Evolutionary conservation across 768 basidiomycete genomes (phyloP), one percentile per base, ranked within the genome.

Genomic region (Pleurotus salmoneostramineus): DNA sequence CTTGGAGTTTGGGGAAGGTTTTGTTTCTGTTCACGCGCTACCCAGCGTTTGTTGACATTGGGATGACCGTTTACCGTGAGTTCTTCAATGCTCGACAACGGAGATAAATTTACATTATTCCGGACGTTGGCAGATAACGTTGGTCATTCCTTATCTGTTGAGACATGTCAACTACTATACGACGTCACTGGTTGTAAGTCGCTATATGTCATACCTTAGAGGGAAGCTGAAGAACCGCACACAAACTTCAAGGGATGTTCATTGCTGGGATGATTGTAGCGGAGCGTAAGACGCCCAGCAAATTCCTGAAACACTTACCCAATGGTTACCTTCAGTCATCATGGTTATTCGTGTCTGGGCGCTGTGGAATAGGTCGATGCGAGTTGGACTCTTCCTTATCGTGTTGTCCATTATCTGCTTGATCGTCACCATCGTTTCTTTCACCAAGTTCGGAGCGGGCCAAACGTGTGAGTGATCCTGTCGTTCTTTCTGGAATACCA

Each of bases 341-440:
- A 55, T 55, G 52, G 52, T 55, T n/a, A 55, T 55, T 31, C 52
- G 52, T n/a, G 52, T 55, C 17, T 55, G 52, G 52, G 52, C 52
- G 5, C 52, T 55, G 21, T 55, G 52, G 52, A 37, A 37, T 10
- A 40, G 40, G 36, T 55, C 40, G 8, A 14, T 11, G 11, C 21
- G 10, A 17, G n/a, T 55, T 11, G 52, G 52, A 31, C 11, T 43
- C 4, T 11, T 55, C 21, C 27, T 55, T 3, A 43, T 55, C 6
- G 8, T 55, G 3, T 11, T 55, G n/a, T 55, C 52, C n/a, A 43
- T 55, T 6, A 55, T 55, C n/a, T 36, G 52, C 36, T 12, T 55
- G 3, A 31, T 55, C 17, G 40, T 43, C 14, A 55, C 52, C 36
- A 40, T 40, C 17, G 43, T 55, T 11, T 55, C 52, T 5, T 55